These are phyloP conservation scores for Naganishia sp. DNA, from an alignment of 1,284 basidiomycete genomes.

Conservation along the genomic window DNA sequence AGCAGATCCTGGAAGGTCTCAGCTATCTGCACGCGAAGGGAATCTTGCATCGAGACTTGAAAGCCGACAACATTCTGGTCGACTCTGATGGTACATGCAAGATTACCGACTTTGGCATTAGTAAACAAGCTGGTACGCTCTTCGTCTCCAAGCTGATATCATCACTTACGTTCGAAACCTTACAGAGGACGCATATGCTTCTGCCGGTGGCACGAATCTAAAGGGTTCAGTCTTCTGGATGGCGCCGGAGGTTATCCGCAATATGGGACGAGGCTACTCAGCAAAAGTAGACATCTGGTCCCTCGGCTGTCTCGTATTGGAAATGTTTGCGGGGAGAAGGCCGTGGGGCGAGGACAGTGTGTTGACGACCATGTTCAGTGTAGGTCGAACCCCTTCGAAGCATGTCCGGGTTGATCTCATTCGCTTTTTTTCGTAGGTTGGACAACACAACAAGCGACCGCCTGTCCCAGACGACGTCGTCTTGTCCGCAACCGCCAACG, in stretches of 20 bases:
- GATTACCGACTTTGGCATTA: constrained; percentile 92
- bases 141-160: background rate
- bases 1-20: constrained; percentile 87
- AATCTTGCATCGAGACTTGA: constrained; percentile 94
- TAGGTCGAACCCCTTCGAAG: constrained; percentile 50
- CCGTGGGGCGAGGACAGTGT: constrained; percentile 91
- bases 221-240: constrained; percentile 99
- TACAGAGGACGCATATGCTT: constrained; percentile 76
- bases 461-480: constrained; percentile 82
- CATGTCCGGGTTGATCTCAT: background rate
- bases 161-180: background rate
- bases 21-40: constrained; percentile 89
- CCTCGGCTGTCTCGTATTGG: constrained; percentile 92
- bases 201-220: constrained; percentile 81
- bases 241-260: constrained; percentile 87
- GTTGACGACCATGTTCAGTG: constrained; percentile 91
- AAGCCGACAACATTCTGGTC: constrained; percentile 97
- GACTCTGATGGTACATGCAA: constrained; percentile 92
- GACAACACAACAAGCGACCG: constrained; percentile 65
- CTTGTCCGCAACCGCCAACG: constrained; percentile 72
- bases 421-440: constrained; percentile 25
- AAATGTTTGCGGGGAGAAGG: constrained; percentile 94
- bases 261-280: constrained; percentile 78
- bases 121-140: constrained; percentile 66
- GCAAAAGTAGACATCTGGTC: constrained; percentile 99